These are phyloP conservation scores for Knufia petricola DNA, from an alignment of 2,329 filamentous ascomycete genomes.

Conservation along the genomic window DNA sequence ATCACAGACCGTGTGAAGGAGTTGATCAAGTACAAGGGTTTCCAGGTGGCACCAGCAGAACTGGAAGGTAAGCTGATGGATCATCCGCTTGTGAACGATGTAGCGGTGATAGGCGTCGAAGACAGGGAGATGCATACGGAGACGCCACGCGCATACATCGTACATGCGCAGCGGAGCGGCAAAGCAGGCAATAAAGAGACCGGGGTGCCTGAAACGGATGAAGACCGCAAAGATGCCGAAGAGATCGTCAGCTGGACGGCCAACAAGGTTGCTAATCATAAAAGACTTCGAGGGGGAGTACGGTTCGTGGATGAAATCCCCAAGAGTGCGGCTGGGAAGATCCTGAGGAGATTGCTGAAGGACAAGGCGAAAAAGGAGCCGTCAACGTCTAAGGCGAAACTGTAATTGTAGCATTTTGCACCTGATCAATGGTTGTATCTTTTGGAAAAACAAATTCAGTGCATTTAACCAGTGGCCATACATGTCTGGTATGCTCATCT, in stretches of 20 bases:
- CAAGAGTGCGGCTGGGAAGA: conserved; percentile 37
- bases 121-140: conserved; percentile 30
- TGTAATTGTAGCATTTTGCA: conserved; percentile 23
- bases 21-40: conserved; percentile 42
- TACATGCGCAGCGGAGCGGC: conserved; percentile 38
- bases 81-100: conserved; percentile 36
- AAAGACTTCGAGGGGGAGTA: conserved; percentile 32
- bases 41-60: conserved; percentile 42
- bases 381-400: conserved; percentile 29
- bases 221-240: conserved; percentile 24
- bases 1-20: conserved; percentile 78
- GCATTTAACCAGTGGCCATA: too few species aligned
- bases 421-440: neutral
- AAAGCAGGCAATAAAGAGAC: conserved; percentile 8
- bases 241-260: conserved; percentile 28
- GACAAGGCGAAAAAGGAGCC: conserved; percentile 33
- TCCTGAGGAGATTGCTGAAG: conserved; percentile 37
- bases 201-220: conserved; percentile 29
- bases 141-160: conserved; percentile 36
- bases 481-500: too few species aligned
- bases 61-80: conserved; percentile 38
- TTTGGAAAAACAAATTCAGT: too few species aligned
- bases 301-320: conserved; percentile 25
- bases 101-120: conserved; percentile 37
- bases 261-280: conserved; percentile 27